phyloP scores from a whole-genome alignment of 805 yeast species.

The Hanseniaspora singularis region DNA sequence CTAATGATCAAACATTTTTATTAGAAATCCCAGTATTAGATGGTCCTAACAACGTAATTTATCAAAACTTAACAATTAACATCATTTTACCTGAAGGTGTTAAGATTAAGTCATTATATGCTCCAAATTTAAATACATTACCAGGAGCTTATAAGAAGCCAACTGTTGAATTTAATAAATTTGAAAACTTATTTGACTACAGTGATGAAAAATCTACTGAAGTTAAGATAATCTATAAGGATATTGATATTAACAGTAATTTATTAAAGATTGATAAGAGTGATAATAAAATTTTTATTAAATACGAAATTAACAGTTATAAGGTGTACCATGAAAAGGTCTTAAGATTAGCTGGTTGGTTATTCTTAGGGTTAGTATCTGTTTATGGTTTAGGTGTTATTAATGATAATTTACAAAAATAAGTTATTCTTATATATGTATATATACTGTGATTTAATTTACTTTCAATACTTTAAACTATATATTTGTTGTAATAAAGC shows the following conservation, averaged over 20 bases:
- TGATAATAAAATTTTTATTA: conserved; percentile 12
- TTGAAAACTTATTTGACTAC: conserved; percentile 14
- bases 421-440: background rate
- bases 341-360: conserved; percentile 10
- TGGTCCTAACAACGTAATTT: conserved; percentile 59
- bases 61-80: conserved; percentile 47
- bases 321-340: conserved; percentile 12
- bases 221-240: conserved; percentile 7
- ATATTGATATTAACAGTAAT: conserved; percentile 11
- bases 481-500: too few species aligned
- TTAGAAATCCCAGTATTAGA: conserved; percentile 59
- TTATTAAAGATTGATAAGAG: conserved; percentile 6
- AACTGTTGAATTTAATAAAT: conserved; percentile 3
- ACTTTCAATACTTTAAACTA: too few species aligned
- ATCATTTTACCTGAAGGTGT: conserved; percentile 86
- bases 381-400: conserved; percentile 8
- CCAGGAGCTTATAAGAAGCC: conserved; percentile 11
- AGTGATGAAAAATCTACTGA: conserved; percentile 13
- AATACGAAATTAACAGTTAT: conserved; percentile 7
- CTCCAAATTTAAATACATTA: conserved; percentile 34
- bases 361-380: conserved; percentile 5
- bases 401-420: conserved; percentile 10
- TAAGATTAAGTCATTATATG: conserved; percentile 39
- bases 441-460: too few species aligned
- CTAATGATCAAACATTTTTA: conserved; percentile 36